phyloP scores from a whole-genome alignment of 1,139 yeast genomes.

The Saccharomyces hybrid region DNA sequence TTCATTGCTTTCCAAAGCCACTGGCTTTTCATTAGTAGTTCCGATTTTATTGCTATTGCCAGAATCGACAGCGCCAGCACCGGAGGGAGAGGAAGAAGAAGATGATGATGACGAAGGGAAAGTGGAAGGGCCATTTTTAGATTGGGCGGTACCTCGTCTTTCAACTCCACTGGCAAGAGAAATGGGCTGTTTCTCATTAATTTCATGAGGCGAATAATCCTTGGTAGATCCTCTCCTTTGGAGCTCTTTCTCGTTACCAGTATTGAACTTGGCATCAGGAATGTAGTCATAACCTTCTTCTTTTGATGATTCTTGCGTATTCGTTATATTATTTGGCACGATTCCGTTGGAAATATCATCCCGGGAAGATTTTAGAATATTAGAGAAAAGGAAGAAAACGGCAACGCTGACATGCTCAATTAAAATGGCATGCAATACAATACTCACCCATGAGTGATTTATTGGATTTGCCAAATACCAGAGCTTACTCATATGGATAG shows the following conservation, averaged over 20 bases:
- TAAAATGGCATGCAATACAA: slow-evolving; percentile 18
- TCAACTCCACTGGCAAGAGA: not conserved
- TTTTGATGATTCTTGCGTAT: slow-evolving; percentile 14
- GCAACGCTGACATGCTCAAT: slow-evolving; percentile 24
- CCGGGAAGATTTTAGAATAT: slow-evolving; percentile 10
- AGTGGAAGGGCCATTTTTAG: not conserved
- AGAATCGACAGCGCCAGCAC: not conserved
- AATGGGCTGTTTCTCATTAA: not conserved
- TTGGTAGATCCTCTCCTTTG: not conserved
- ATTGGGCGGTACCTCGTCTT: not conserved
- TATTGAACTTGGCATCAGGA: slow-evolving; percentile 36
- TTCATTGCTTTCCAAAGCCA: not conserved
- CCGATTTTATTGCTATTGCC: not conserved
- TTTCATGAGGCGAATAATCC: not conserved
- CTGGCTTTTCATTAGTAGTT: not conserved
- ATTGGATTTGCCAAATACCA: slow-evolving; percentile 25
- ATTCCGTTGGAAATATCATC: slow-evolving; percentile 9
- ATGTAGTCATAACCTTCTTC: slow-evolving; percentile 16
- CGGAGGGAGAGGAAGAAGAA: not conserved
- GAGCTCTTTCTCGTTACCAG: slow-evolving; percentile 23
- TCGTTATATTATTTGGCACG: slow-evolving; percentile 11
- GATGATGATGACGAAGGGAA: not conserved
- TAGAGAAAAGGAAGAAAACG: slow-evolving; percentile 13
- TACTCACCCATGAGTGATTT: slow-evolving; percentile 18
- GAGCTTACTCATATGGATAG: slow-evolving; percentile 13